Base-by-base conservation (phyloP, 495 filamentous ascomycete genomes). In the Xylaria telfairii region DNA sequence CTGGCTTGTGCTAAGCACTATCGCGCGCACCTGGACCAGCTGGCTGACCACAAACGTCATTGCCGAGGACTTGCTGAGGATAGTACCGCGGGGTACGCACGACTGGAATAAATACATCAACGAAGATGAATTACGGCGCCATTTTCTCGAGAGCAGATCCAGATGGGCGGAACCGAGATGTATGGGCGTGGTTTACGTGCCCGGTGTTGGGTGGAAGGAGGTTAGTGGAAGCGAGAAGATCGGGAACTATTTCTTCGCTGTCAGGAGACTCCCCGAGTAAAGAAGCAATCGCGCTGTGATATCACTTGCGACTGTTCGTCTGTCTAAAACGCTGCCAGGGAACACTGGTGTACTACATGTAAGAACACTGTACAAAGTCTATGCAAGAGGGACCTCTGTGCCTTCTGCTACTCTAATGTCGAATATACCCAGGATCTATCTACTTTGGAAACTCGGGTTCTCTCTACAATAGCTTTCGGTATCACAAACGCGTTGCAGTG, bases 101-200 rank as follows among this genome's bases (percentile, higher is more conserved):
- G 94, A 98, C 75, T 99, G 96, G 96, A 82, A 82, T 19, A 97
- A 98, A 79, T 99, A 98, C 78, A 89, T 99, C 32, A 96, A 97
- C 76, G 92, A 91, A 74, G 83, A 87, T 21, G 96, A 98, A 85
- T 68, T 99, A 77, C 82, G 89, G 72, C 84, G 71, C 3, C 93
- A 85, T 57, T 86, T 89, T 77, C 77, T 74, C 67, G 66, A 71
- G 49, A 83, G 79, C 80, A 74, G 75, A 41, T 87, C 71, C 77
- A 93, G 91, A 59, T 87, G 79, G 80, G 79, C 78, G 60, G 83
- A 78, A 71, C 82, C 81, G 74, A 85, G 76, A 75, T 86, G 85
- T n/a, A 87, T 95, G 92, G 96, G 96, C 0, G 92, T 95, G 32
- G 83, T 96, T 30, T 99, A 96, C 85, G 87, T 98, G 59, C 96